phyloP scores from a whole-genome alignment of 2,329 filamentous ascomycete genomes.

The Tolypocladium ovalisporum region DNA sequence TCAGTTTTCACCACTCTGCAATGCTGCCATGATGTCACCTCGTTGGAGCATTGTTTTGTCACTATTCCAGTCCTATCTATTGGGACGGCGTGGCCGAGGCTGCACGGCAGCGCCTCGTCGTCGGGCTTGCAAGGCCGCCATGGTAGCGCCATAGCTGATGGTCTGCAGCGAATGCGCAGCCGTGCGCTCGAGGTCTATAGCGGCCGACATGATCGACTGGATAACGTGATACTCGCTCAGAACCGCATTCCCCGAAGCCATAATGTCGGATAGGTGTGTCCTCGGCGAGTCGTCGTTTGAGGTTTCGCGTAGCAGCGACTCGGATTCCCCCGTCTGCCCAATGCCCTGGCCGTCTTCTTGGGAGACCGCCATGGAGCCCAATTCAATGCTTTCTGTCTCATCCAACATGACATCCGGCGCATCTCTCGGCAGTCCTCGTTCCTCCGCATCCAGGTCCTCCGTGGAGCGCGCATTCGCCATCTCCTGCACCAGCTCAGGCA shows the following conservation, averaged over 20 bases:
- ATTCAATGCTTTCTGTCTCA: constrained; percentile 33
- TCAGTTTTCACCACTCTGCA: neutral
- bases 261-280: constrained; percentile 32
- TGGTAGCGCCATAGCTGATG: constrained; percentile 41
- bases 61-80: constrained; percentile 7
- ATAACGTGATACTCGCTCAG: constrained; percentile 43
- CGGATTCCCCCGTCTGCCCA: constrained; percentile 15
- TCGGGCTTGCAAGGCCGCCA: constrained; percentile 38
- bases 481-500: constrained; percentile 17
- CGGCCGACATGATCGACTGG: constrained; percentile 35
- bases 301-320: constrained; percentile 13
- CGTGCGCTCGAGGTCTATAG: constrained; percentile 32
- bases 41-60: neutral
- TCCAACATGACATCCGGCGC: constrained; percentile 22
- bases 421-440: constrained; percentile 37
- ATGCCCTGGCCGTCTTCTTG: constrained; percentile 12
- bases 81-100: constrained; percentile 4
- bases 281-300: constrained; percentile 18
- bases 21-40: neutral
- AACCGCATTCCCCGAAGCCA: constrained; percentile 44
- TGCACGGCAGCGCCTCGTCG: constrained; percentile 24
- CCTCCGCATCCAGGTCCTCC: constrained; percentile 46
- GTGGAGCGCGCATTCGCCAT: constrained; percentile 15
- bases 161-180: constrained; percentile 41
- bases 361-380: constrained; percentile 22